These are phyloP conservation scores for Candida tropicalis DNA, from an alignment of 1,139 yeast genomes.

Conservation along the genomic window DNA sequence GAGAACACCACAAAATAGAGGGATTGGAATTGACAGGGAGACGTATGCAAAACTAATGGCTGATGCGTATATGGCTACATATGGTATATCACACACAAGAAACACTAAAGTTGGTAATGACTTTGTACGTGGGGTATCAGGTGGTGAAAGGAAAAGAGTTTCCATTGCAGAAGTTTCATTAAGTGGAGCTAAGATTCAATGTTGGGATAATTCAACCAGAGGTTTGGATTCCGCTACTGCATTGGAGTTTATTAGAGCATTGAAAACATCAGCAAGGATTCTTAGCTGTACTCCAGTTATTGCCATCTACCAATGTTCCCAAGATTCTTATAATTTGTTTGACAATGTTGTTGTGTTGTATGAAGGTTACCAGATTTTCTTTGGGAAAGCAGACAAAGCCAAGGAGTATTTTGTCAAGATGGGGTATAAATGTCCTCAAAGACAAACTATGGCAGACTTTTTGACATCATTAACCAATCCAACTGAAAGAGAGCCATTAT, in stretches of 20 bases:
- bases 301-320: slow-evolving; percentile 66
- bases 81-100: slow-evolving; percentile 38
- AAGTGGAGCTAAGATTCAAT: slow-evolving; percentile 44
- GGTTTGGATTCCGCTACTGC: slow-evolving; percentile 66
- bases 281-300: slow-evolving; percentile 65
- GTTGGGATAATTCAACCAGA: slow-evolving; percentile 68
- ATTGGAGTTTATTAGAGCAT: slow-evolving; percentile 69
- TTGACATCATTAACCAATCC: slow-evolving; percentile 77
- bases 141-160: slow-evolving; percentile 50
- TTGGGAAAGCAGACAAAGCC: slow-evolving; percentile 65
- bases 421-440: slow-evolving; percentile 64
- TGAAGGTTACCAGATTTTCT: slow-evolving; percentile 77
- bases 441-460: slow-evolving; percentile 85
- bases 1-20: slow-evolving; percentile 45
- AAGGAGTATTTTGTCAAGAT: slow-evolving; percentile 49
- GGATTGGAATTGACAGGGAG: slow-evolving; percentile 35
- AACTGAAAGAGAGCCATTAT: slow-evolving; percentile 53
- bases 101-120: slow-evolving; percentile 41
- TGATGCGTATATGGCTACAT: slow-evolving; percentile 45
- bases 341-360: slow-evolving; percentile 75
- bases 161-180: slow-evolving; percentile 46
- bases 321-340: slow-evolving; percentile 48
- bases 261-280: slow-evolving; percentile 64
- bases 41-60: slow-evolving; percentile 46
- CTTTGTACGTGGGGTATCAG: slow-evolving; percentile 41